Evolutionary conservation across 2,329 filamentous ascomycete genomes (phyloP).

Genomic region (Penicillium sp.): DNA sequence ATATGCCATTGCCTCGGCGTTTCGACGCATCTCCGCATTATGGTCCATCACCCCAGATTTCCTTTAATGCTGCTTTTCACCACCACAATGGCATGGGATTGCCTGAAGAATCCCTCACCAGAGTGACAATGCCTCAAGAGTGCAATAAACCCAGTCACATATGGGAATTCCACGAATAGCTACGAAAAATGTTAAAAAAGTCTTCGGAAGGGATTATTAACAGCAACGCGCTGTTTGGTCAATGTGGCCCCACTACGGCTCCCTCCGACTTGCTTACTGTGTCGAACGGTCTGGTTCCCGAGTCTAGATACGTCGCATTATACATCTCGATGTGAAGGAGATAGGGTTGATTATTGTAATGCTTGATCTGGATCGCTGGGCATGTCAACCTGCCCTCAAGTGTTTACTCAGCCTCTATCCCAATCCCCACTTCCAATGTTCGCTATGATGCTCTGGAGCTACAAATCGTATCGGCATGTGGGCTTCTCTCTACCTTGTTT

Average conservation of each 20-base stretch:
- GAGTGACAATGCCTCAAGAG: too few species aligned
- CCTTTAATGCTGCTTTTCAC: background rate
- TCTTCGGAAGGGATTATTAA: slow-evolving; percentile 23
- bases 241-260: slow-evolving; percentile 2
- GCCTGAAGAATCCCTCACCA: too few species aligned
- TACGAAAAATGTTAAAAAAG: background rate
- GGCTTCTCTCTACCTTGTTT: too few species aligned
- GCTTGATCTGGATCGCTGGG: background rate
- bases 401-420: too few species aligned
- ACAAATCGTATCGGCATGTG: too few species aligned
- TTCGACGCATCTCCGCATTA: slow-evolving; percentile 15
- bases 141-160: too few species aligned
- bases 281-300: slow-evolving; percentile 5
- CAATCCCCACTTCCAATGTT: too few species aligned
- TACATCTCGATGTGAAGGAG: background rate
- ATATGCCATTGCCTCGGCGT: slow-evolving; percentile 17
- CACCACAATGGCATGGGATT: background rate
- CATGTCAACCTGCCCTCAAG: too few species aligned
- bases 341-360: background rate
- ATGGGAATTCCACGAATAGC: background rate
- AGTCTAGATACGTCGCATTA: background rate
- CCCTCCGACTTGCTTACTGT: slow-evolving; percentile 13
- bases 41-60: background rate
- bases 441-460: too few species aligned
- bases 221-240: slow-evolving; percentile 24